Evolutionary conservation across 2,329 filamentous ascomycete species (phyloP).

Genomic region (Tolypocladium pustulatum): DNA sequence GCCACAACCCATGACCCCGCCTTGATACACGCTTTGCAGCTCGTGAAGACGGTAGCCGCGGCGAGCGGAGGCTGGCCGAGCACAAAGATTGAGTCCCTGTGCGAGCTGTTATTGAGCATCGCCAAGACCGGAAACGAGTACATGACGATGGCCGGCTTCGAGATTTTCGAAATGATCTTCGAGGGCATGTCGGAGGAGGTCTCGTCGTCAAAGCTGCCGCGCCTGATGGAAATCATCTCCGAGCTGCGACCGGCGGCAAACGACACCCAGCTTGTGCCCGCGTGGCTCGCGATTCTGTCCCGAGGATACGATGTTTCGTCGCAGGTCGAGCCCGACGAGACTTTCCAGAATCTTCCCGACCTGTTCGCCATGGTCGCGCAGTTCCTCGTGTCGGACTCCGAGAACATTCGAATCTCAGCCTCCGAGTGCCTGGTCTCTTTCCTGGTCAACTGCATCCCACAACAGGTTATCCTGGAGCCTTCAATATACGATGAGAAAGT

Average conservation of each 20-base stretch:
- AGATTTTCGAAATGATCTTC: conserved; percentile 96
- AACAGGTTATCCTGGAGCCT: conserved; percentile 73
- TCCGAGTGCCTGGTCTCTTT: conserved; percentile 94
- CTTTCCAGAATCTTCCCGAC: conserved; percentile 79
- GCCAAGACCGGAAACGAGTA: conserved; percentile 88
- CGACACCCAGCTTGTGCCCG: conserved; percentile 86
- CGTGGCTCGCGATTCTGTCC: conserved; percentile 93
- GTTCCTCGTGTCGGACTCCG: conserved; percentile 77
- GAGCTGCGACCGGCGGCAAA: conserved; percentile 86
- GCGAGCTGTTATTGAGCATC: conserved; percentile 79
- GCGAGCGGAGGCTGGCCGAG: conserved; percentile 93
- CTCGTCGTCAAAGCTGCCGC: conserved; percentile 79
- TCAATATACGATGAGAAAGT: conserved; percentile 89
- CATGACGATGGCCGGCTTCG: conserved; percentile 91
- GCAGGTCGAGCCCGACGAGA: conserved; percentile 80
- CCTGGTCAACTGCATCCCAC: conserved; percentile 78
- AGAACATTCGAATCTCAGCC: conserved; percentile 89
- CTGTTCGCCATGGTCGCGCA: conserved; percentile 70
- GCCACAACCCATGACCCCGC: conserved; percentile 62
- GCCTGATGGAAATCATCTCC: conserved; percentile 81
- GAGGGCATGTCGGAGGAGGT: conserved; percentile 80
- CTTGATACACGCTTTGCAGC: conserved; percentile 82
- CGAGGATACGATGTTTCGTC: conserved; percentile 89
- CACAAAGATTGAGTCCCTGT: conserved; percentile 86
- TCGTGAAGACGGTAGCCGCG: conserved; percentile 80